Conservation (phyloP, 805 yeast species). For the Wickerhamomyces hampshirensis region DNA sequence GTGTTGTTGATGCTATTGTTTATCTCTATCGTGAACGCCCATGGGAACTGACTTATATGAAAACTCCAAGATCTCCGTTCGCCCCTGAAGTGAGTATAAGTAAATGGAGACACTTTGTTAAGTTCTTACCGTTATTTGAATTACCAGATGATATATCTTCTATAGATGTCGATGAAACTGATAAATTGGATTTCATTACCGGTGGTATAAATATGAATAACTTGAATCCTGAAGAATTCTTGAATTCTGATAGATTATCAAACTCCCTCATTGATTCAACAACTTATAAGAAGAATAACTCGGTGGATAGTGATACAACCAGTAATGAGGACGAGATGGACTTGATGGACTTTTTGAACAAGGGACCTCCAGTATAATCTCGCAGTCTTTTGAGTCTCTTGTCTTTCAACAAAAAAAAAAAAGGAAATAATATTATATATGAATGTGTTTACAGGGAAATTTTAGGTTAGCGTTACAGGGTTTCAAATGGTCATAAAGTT, state of each 20-base stretch:
- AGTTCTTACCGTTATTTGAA: slow-evolving; percentile 40
- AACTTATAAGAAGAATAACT: not conserved
- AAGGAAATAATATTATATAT: too few relatives aligned
- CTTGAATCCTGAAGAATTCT: slow-evolving; percentile 15
- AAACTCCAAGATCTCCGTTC: slow-evolving; percentile 22
- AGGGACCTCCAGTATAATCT: slow-evolving; percentile 32
- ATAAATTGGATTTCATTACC: not conserved
- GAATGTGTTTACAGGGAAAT: too few relatives aligned
- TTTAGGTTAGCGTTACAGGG: too few relatives aligned
- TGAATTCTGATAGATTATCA: slow-evolving; percentile 1
- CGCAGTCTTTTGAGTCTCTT: too few relatives aligned
- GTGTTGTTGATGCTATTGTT: slow-evolving; percentile 71
- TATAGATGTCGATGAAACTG: not conserved
- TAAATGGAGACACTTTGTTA: slow-evolving; percentile 36
- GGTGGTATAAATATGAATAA: slow-evolving; percentile 4
- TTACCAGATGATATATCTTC: slow-evolving; percentile 31
- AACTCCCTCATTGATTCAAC: not conserved
- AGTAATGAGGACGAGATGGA: slow-evolving; percentile 33
- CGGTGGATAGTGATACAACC: not conserved
- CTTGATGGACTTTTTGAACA: slow-evolving; percentile 40
- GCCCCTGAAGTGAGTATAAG: slow-evolving; percentile 24
- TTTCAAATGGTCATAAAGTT: too few relatives aligned
- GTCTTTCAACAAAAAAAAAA: too few relatives aligned
- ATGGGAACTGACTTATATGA: slow-evolving; percentile 47
- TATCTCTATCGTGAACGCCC: slow-evolving; percentile 77